Percentiles rank a stretch among this genome's conserved stretches.
phyloP scores from a whole-genome alignment of 306 rosid genomes.

The Cercis canadensis region DNA sequence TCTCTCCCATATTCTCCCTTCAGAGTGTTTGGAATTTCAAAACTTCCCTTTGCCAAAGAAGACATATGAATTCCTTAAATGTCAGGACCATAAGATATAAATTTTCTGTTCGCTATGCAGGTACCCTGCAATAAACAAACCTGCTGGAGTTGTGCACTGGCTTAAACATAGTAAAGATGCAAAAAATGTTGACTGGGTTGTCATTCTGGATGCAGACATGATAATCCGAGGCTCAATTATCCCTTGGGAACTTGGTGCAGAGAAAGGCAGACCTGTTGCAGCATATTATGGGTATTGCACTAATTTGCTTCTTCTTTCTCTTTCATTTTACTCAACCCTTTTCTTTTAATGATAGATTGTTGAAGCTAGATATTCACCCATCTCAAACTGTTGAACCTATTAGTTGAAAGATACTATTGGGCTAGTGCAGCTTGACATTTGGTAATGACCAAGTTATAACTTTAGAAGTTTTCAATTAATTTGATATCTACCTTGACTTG shows the following conservation, averaged over 20 bases:
- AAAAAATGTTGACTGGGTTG: constrained; percentile 92
- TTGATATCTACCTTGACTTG: background rate
- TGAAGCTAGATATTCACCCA: constrained; percentile 9
- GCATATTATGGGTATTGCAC: constrained; percentile 84
- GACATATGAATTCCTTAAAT: background rate
- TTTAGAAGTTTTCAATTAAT: constrained; percentile 6
- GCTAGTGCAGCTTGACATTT: background rate
- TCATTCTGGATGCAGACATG: constrained; percentile 98
- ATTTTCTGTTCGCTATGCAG: constrained; percentile 54
- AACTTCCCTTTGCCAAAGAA: background rate
- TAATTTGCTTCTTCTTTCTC: constrained; percentile 15
- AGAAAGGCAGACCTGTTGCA: constrained; percentile 94
- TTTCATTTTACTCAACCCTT: constrained; percentile 4
- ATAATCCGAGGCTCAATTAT: constrained; percentile 89
- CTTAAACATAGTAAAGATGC: constrained; percentile 93
- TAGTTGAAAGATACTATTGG: constrained; percentile 8
- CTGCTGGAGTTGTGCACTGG: constrained; percentile 98
- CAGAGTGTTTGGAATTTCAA: constrained; percentile 24
- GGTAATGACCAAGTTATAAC: constrained; percentile 9
- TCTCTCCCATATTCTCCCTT: constrained; percentile 7
- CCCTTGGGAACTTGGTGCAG: constrained; percentile 99
- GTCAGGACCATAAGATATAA: constrained; percentile 1
- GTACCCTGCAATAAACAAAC: constrained; percentile 99
- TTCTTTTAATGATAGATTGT: constrained; percentile 18
- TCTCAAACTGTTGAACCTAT: constrained; percentile 20